Evolutionary conservation across 2,329 filamentous ascomycete species (phyloP), one percentile per base, ranked within the genome.

Genomic region (Colletotrichum orchidophilum): DNA sequence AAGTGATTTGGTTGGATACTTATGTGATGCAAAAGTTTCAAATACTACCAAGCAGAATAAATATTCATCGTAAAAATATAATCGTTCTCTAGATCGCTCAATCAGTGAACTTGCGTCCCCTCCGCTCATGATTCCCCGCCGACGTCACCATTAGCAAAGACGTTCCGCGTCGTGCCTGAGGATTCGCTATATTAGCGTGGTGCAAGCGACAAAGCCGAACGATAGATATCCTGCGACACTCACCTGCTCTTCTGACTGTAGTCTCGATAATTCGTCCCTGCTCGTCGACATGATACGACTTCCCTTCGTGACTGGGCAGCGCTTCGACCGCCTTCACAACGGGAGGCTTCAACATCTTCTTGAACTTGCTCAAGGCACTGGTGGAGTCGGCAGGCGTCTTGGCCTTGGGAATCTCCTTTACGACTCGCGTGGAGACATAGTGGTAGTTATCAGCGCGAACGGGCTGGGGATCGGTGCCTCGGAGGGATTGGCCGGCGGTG

Each of bases 271-370:
- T 50, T 12, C 46, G 39, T 12, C 70, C 72, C 61, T 72, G 39
- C 33, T 72, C 64, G 55, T 73, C 39, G 9, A 72, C 33, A n/a
- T 69, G 70, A 49, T 73, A 73, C 15, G 70, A 63, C 65, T 73
- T 73, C n/a, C 65, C 65, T 52, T 73, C 72, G 5, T 53, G n/a
- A 42, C 11, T 66, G 0, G 72, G 70, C 50, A 73, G 64, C 31
- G 62, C 57, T 15, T 70, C 72, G 1, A 60, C 49, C 0, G 72
- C 72, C 53, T 70, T 70, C 21, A 70, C 72, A 21, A 59, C 72
- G 26, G 70, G 70, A 4, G 72, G 61, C 53, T 70, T 73, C 49
- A 73, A 54, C 29, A 72, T 55, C 31, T 46, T 65, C 53, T 66
- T 72, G 27, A 73, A 39, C 42, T 39, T 70, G n/a, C 55, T 39